phyloP scores from a whole-genome alignment of 2,329 filamentous ascomycete genomes.

The Talaromyces sp. region DNA sequence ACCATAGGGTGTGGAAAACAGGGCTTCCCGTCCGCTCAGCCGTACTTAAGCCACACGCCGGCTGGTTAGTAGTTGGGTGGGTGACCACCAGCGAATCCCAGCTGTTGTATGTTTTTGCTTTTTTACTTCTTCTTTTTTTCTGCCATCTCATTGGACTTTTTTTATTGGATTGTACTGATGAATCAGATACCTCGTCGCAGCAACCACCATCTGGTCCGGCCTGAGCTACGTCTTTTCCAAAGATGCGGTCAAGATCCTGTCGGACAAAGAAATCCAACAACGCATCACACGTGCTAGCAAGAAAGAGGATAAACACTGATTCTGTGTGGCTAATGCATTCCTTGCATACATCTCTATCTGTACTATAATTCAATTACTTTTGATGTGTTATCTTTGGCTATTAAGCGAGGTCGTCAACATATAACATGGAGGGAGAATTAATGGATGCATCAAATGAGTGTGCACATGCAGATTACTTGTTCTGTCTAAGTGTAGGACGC shows the following conservation, averaged over 20 bases:
- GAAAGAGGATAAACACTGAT: background rate
- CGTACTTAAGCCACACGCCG: conserved; percentile 49
- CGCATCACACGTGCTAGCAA: conserved; percentile 28
- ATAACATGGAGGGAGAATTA: background rate
- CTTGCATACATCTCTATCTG: background rate
- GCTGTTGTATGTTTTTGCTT: conserved; percentile 43
- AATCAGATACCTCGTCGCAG: conserved; percentile 73
- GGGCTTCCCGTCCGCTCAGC: conserved; percentile 50
- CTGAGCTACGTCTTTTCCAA: conserved; percentile 88
- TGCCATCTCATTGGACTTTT: background rate
- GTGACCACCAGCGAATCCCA: conserved; percentile 49
- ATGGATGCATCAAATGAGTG: background rate
- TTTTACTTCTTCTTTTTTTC: conserved; percentile 1
- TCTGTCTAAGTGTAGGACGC: background rate
- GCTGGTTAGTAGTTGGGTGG: conserved; percentile 49
- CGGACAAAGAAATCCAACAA: conserved; percentile 41
- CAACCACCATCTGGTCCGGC: conserved; percentile 90
- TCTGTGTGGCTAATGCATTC: background rate
- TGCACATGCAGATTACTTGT: background rate
- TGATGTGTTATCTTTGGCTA: background rate
- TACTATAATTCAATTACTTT: background rate
- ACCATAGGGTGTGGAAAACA: conserved; percentile 49
- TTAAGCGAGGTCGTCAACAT: background rate
- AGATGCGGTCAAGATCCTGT: conserved; percentile 84
- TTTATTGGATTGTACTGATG: background rate